Base-by-base conservation (phyloP, 108 stramenopile species). In the Craspedostauros australis region DNA sequence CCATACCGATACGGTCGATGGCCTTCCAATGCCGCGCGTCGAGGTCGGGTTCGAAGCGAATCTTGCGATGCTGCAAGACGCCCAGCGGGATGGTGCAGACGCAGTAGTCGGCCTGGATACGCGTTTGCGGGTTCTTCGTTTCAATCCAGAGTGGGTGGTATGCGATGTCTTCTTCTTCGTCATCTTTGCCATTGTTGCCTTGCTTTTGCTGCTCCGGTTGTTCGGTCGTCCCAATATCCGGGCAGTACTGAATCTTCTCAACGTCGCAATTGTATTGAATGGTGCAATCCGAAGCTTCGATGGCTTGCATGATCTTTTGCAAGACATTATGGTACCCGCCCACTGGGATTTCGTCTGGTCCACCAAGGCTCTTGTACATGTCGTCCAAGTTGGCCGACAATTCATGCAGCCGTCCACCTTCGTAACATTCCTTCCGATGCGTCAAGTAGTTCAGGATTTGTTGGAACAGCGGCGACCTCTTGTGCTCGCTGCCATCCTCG, bases 1-100 rank as follows among this genome's bases (percentile, higher is more conserved):
- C 66, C 50, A 68, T 54, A n/a, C 66, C 66, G 4, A 60, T 54
- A 18, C 33, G 38, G 8, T 60, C 29, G 19, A 68, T 68, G 5
- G 59, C 39, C 22, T 28, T 29, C 41, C 27, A 29, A n/a, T 33
- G 50, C 14, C 32, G 18, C 9, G 21, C 16, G 5, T 50, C 36
- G 0, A 68, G 40, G 0, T 42, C 0, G 12, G 66, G 66, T 0
- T 19, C 22, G 48, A 68, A 68, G 19, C 29, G 0, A 19, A 68
- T 53, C 4, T 15, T 7, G 12, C 39, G 29, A 5, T 34, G 12
- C 46, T 68, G 32, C 11, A 68, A 27, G 5, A 68, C 66, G 0
- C 66, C 66, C n/a, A 68, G 31, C 1, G 60, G 59, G 6, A 60
- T 53, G 0, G 59, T 68, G 0, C 63, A 57, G 4, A 57, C 56